Base-by-base conservation (phyloP, 2,329 filamentous ascomycete species). In the Cladosporium sp. region DNA sequence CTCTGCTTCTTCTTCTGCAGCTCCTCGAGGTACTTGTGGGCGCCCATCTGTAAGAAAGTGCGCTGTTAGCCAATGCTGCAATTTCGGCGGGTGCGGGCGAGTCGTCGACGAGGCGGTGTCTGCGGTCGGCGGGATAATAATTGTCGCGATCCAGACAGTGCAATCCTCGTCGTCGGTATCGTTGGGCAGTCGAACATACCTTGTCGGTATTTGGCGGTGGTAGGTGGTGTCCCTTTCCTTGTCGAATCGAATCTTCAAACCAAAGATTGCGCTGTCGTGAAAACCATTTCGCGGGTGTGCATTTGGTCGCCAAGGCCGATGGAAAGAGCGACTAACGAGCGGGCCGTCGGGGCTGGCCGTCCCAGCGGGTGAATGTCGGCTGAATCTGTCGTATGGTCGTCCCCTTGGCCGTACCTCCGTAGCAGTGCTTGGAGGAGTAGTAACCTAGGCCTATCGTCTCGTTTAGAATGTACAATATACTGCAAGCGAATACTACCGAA, bases 1-100 rank as follows among this genome's bases (percentile, higher is more conserved):
- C 89, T 96, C 87, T 99, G 93, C 90, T 99, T 99, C 89, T 96
- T 96, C 90, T 99, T 97, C 79, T 96, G 90, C 82, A 99, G 88
- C 85, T 99, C 93, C 86, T 99, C 95, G 80, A 99, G 89, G 83
- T 96, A 99, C 83, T 99, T 99, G 79, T 96, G 89, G 83, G 92
- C 92, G 88, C 93, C 93, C 93, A 96, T 96, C 84, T 92, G 59
- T 53, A 41, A n/a, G 39, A 47, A 40, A 47, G n/a, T 39, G 19
- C 24, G 45, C 4, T 49, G 47, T 62, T 54, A 64, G 56, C 52
- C 47, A 50, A 50, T 50, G 47, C 40, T 50, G 17, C 47, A 17
- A 43, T 17, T 34, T 19, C 29, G n/a, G 47, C 43, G 41, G 9
- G 8, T 19, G 7, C 37, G 27, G 20, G n/a, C 22, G 38, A 13